Base-by-base conservation (phyloP, 495 filamentous ascomycete species). In the Glarea lozoyensis region DNA sequence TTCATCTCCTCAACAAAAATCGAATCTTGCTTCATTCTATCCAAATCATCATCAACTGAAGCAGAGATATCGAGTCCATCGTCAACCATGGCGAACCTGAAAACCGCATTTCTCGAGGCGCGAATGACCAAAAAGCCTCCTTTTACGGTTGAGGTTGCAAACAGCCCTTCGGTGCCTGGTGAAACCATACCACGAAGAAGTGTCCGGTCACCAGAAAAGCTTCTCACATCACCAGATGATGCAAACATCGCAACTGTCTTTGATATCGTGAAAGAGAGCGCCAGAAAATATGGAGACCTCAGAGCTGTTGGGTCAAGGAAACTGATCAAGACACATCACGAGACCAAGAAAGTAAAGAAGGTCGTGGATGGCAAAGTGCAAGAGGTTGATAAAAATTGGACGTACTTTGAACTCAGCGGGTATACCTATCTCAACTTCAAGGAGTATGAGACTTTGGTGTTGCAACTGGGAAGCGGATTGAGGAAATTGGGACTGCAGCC, bases 331-430 rank as follows among this genome's bases (percentile, higher is more conserved):
- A 72, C 61, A 5, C 78, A 82, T 52, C 63, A 64, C 47, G 78
- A 82, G 61, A 72, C 57, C 9, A 84, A 80, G 61, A 79, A 78
- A 60, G 61, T 81, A n/a, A 71, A 75, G 60, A 82, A 82, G 63
- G 58, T 75, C n/a, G 61, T 82, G 30, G 75, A 82, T 50, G 79
- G 79, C 43, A 60, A 77, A 59, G 65, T 73, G 56, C 58, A 59
- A 32, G 65, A 77, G 59, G 70, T 79, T 3, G 75, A 82, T 27
- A 82, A 82, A 63, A 67, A 78, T 48, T 83, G 79, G 79, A 72
- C 67, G 3, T 82, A 73, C 59, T 82, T 75, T 49, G 79, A 82
- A 64, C 63, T 84, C 25, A 71, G 70, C 38, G 60, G 62, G 11
- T 84, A 78, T 63, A 55, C 60, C 10, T 84, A 72, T 60, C 49